Percentiles rank a stretch among this genome's conserved stretches.
Evolutionary conservation across 352 stramenopile genomes (phyloP).

Genomic region (Phytophthora syringae): DNA sequence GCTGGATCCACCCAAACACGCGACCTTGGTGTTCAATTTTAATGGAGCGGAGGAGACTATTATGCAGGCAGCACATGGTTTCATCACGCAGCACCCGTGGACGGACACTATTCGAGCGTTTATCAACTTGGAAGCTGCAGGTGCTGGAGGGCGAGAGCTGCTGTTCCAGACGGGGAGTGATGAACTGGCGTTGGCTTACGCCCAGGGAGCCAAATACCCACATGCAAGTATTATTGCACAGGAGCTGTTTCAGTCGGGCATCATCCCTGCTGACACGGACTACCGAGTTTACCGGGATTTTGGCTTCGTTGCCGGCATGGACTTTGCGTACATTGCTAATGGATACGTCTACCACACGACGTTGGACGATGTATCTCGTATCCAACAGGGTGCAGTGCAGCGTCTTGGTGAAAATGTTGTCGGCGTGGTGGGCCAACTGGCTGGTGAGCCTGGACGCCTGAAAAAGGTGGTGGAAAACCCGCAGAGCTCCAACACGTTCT

Average conservation of each 20-base stretch:
- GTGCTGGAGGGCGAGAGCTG: slow-evolving; percentile 71
- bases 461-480: slow-evolving; percentile 62
- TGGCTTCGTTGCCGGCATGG: slow-evolving; percentile 78
- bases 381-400: slow-evolving; percentile 71
- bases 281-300: slow-evolving; percentile 81
- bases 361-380: slow-evolving; percentile 74
- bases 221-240: slow-evolving; percentile 82
- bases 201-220: slow-evolving; percentile 71
- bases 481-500: slow-evolving; percentile 71
- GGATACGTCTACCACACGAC: slow-evolving; percentile 84
- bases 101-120: slow-evolving; percentile 72
- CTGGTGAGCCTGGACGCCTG: slow-evolving; percentile 47
- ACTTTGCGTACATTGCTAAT: slow-evolving; percentile 85
- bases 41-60: slow-evolving; percentile 85
- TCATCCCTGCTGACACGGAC: slow-evolving; percentile 78
- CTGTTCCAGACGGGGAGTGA: slow-evolving; percentile 85
- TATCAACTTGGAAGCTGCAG: slow-evolving; percentile 80
- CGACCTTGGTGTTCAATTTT: slow-evolving; percentile 81
- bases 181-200: slow-evolving; percentile 74
- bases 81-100: slow-evolving; percentile 85
- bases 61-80: slow-evolving; percentile 78
- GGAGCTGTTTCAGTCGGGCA: slow-evolving; percentile 78
- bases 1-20: slow-evolving; percentile 47
- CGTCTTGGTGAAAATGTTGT: slow-evolving; percentile 77
- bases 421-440: slow-evolving; percentile 62